Evolutionary conservation across 371 early-diverging fungal genomes (phyloP), one percentile per base, ranked within the genome.

Genomic region (Mucor indicus): DNA sequence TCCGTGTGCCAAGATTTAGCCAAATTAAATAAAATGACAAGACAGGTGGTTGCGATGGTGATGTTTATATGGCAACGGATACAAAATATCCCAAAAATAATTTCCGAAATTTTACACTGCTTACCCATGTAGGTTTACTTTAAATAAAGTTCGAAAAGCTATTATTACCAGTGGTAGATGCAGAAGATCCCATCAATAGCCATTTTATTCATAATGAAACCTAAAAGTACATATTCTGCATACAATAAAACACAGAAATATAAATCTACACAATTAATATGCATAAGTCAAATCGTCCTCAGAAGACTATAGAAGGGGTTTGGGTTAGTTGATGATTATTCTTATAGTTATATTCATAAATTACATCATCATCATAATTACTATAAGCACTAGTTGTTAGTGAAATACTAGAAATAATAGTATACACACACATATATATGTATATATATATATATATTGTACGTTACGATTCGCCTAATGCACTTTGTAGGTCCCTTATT

Each of bases 61-160:
- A 50, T 79, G 32, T 77, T 7, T 80, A 71, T 36, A 63, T 80
- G 64, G 75, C 80, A 3, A 80, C 80, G 0, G 80, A 80, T 62
- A 61, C 77, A 2, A 50, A 48, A 12, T 49, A 68, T 12, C 77
- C 80, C 67, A 75, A 8, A 17, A 50, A 0, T 32, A 67, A 1
- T 43, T 80, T 1, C 44, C 47, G 1, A 46, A 60, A 0, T 50
- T 69, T 11, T 60, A 67, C 44, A 48, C 60, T 1, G 64, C 68
- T 20, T 77, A 67, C 41, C 67, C 69, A 1, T 80, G 80, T 46
- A 41, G 72, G 6, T 72, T 80, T 46, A 73, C 75, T 11, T 48
- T 80, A 3, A 52, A 65, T 12, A 77, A 80, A 39, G 75, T 80
- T 24, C 57, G 56, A 1, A 64, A 71, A 2, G 30, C 32, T 60